These are phyloP conservation scores for Garcia nutans DNA, from an alignment of 345 rosid species.

Conservation along the genomic window DNA sequence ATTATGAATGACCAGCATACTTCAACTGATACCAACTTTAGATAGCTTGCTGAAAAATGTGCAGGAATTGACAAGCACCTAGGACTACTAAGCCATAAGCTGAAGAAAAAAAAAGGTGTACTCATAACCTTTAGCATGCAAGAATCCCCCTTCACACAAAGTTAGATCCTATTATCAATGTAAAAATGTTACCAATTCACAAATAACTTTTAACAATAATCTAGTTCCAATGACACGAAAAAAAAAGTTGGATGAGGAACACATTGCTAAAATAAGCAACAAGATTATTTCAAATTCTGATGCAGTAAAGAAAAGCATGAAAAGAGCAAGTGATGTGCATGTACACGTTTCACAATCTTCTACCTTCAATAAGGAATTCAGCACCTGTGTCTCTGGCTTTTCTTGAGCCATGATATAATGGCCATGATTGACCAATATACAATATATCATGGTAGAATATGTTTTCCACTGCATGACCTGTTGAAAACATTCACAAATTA, in stretches of 20 bases:
- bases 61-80: not conserved
- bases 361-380: constrained; percentile 67
- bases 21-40: not conserved
- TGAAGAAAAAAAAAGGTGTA: not conserved
- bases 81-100: not conserved
- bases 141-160: not conserved
- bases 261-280: not conserved
- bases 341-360: constrained; percentile 1
- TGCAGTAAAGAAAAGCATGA: not conserved
- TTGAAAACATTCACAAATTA: constrained; percentile 20
- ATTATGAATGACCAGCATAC: too few species aligned
- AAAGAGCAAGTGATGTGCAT: constrained; percentile 9
- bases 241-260: not conserved
- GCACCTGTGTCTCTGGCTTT: constrained; percentile 36
- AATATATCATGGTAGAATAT: constrained; percentile 71
- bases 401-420: constrained; percentile 53
- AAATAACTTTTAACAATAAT: not conserved
- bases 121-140: not conserved
- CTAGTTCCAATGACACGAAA: not conserved
- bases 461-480: constrained; percentile 59
- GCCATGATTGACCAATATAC: constrained; percentile 70
- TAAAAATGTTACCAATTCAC: not conserved
- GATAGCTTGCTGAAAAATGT: not conserved
- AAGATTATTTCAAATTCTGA: constrained; percentile 1
- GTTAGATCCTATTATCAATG: not conserved